phyloP scores from a whole-genome alignment of 495 filamentous ascomycete species.

The Penicillium taxi region DNA sequence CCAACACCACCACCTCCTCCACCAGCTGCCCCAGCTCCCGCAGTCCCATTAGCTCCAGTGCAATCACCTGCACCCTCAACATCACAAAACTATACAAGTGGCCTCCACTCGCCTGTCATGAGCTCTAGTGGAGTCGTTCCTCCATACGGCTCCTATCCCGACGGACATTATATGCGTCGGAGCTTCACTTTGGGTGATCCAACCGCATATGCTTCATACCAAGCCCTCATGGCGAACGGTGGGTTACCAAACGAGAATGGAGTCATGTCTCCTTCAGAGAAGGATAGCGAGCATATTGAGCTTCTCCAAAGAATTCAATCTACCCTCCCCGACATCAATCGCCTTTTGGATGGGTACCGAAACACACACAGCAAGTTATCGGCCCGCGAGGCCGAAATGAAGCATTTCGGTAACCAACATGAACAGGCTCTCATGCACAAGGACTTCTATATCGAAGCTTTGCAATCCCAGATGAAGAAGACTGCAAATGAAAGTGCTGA shows the following conservation, averaged over 20 bases:
- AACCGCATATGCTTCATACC: conserved; percentile 26
- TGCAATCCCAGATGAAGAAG: conserved; percentile 47
- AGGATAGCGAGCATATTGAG: conserved; percentile 32
- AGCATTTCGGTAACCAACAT: conserved; percentile 40
- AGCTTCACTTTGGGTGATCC: conserved; percentile 24
- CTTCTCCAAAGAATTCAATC: conserved; percentile 42
- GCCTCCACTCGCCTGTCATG: conserved; percentile 34
- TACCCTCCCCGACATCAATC: conserved; percentile 44
- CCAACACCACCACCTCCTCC: conserved; percentile 7
- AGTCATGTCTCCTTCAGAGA: conserved; percentile 25
- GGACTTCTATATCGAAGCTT: conserved; percentile 45
- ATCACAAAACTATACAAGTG: conserved; percentile 24
- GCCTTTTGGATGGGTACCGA: conserved; percentile 39
- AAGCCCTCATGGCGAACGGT: conserved; percentile 23
- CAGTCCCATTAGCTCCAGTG: not conserved
- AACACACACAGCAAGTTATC: conserved; percentile 37
- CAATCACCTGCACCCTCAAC: conserved; percentile 1
- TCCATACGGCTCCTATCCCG: conserved; percentile 30
- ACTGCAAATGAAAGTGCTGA: conserved; percentile 43
- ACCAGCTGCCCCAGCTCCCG: not conserved
- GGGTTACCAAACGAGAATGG: conserved; percentile 25
- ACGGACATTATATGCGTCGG: conserved; percentile 23
- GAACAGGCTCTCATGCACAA: conserved; percentile 43
- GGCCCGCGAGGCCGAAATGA: conserved; percentile 38
- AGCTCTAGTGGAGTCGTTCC: conserved; percentile 27